phyloP scores from a whole-genome alignment of 805 yeast species.

The Aciculoconidium aculeatum region DNA sequence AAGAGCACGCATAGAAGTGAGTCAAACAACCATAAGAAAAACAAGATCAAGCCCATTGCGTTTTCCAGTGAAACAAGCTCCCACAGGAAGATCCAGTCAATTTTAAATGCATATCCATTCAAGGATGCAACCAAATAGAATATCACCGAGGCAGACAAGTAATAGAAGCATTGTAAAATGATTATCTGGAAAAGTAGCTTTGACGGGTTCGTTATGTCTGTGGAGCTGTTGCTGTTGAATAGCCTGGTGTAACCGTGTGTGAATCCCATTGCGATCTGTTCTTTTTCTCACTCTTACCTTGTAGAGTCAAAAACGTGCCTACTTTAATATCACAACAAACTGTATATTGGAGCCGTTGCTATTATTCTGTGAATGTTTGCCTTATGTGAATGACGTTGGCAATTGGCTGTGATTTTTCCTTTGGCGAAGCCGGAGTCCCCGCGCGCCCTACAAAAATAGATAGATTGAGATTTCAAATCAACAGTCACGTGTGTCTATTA shows the following conservation, averaged over 20 bases:
- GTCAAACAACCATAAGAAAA: conserved; percentile 75
- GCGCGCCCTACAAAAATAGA: too few species aligned
- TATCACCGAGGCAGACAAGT: conserved; percentile 60
- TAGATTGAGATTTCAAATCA: too few species aligned
- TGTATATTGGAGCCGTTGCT: neutral
- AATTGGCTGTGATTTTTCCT: too few species aligned
- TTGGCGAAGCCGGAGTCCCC: too few species aligned
- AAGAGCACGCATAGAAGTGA: conserved; percentile 78
- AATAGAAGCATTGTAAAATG: conserved; percentile 72
- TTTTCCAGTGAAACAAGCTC: conserved; percentile 64
- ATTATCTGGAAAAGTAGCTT: conserved; percentile 60
- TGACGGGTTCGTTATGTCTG: conserved; percentile 28
- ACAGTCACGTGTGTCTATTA: too few species aligned
- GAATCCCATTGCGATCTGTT: conserved; percentile 5
- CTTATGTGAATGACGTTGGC: too few species aligned
- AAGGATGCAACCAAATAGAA: conserved; percentile 62
- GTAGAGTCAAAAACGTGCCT: neutral
- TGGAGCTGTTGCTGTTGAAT: conserved; percentile 18
- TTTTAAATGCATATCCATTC: conserved; percentile 62
- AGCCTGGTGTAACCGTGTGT: conserved; percentile 19
- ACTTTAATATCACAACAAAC: neutral
- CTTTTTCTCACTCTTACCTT: too few species aligned
- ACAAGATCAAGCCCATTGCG: conserved; percentile 72
- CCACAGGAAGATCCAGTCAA: conserved; percentile 81
- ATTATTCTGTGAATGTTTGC: too few species aligned